Evolutionary conservation across 306 rosid species (phyloP).

Genomic region (Vicia sativa): DNA sequence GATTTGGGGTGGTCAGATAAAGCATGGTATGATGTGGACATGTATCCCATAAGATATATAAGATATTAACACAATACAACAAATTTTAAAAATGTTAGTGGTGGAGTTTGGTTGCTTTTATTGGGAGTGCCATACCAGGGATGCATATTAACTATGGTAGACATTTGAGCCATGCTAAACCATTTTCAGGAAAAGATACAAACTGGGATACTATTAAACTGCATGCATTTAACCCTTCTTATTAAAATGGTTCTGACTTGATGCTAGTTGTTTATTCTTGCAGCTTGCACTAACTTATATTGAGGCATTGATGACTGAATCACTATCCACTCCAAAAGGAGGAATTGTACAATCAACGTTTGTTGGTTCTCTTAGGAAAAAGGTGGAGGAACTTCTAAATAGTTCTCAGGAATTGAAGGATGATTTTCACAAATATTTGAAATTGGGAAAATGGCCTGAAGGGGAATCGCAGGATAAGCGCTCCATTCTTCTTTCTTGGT

Average conservation of each 20-base stretch:
- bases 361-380: conserved; percentile 74
- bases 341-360: conserved; percentile 74
- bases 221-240: neutral
- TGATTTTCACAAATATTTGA: conserved; percentile 66
- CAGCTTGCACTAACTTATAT: conserved; percentile 85
- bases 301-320: conserved; percentile 73
- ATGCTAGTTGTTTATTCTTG: conserved; percentile 39
- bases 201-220: neutral
- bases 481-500: conserved; percentile 78
- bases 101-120: neutral
- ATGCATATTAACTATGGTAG: neutral
- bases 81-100: neutral
- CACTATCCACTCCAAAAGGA: conserved; percentile 66
- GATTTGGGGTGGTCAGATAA: neutral
- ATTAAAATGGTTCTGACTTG: conserved; percentile 21
- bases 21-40: neutral
- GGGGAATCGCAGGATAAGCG: conserved; percentile 56
- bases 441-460: conserved; percentile 76
- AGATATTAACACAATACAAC: neutral
- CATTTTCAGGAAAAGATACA: neutral
- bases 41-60: neutral
- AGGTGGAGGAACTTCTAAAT: conserved; percentile 73
- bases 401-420: conserved; percentile 63
- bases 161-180: neutral
- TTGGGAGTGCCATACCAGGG: neutral